These are phyloP conservation scores for Micractinium sp. DNA, from an alignment of 139 green algal genomes.

Conservation along the genomic window DNA sequence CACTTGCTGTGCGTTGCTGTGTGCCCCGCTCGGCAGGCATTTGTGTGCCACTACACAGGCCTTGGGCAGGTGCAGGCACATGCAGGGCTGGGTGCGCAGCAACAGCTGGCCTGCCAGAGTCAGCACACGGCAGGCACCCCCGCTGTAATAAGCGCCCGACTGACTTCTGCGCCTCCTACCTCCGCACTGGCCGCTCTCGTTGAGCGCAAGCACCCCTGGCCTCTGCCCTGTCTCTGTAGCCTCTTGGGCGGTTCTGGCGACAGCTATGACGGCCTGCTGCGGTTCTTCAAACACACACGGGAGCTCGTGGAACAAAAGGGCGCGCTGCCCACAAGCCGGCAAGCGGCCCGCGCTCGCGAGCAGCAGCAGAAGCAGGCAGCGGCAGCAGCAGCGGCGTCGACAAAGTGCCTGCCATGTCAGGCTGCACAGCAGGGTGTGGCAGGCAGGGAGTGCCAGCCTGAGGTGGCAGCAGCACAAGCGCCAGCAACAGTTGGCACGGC, in stretches of 20 bases:
- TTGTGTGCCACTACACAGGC: too few relatives aligned
- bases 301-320: not conserved
- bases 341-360: not conserved
- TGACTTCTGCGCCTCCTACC: too few relatives aligned
- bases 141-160: too few relatives aligned
- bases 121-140: too few relatives aligned
- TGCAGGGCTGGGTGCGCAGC: too few relatives aligned
- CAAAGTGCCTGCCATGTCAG: not conserved
- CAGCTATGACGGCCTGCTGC: conserved; percentile 11
- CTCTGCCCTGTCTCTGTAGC: not conserved
- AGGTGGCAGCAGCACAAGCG: not conserved
- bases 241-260: not conserved
- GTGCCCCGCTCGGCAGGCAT: too few relatives aligned
- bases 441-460: not conserved
- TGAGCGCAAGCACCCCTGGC: not conserved
- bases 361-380: not conserved
- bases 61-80: too few relatives aligned
- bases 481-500: not conserved
- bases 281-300: not conserved
- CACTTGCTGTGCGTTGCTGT: too few relatives aligned
- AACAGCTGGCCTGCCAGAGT: too few relatives aligned
- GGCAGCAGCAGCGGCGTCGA: not conserved
- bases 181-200: not conserved
- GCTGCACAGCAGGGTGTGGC: not conserved
- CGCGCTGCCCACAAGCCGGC: conserved; percentile 12